These are phyloP conservation scores for Myxozyma geophila DNA, from an alignment of 805 yeast species.

Conservation along the genomic window DNA sequence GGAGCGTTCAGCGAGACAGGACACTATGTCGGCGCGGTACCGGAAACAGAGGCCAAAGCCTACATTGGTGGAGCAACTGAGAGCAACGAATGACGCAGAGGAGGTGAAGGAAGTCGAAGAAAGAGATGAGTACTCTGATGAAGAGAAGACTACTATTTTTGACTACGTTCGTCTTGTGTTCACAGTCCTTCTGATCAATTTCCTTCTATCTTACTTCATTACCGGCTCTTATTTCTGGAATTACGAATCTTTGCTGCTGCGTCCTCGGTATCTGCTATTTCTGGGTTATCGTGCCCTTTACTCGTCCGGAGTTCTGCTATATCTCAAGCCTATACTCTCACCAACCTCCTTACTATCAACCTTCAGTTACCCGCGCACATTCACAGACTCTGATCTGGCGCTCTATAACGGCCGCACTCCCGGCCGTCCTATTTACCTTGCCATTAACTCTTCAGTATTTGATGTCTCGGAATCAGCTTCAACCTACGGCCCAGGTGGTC, in stretches of 20 bases:
- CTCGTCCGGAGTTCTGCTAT: constrained; percentile 1
- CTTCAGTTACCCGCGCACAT: constrained; percentile 41
- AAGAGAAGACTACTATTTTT: neutral
- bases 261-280: constrained; percentile 50
- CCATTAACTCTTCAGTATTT: constrained; percentile 62
- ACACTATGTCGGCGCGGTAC: constrained; percentile 3
- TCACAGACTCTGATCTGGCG: constrained; percentile 55
- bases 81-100: neutral
- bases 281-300: constrained; percentile 16
- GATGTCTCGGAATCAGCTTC: constrained; percentile 60
- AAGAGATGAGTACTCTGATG: neutral
- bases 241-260: constrained; percentile 55
- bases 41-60: constrained; percentile 5
- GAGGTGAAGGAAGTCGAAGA: neutral
- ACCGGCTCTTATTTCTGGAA: constrained; percentile 69
- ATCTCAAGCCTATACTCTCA: neutral
- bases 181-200: constrained; percentile 50
- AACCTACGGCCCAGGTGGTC: constrained; percentile 64
- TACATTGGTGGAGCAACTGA: neutral
- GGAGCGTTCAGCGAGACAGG: neutral
- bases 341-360: constrained; percentile 14
- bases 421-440: constrained; percentile 59
- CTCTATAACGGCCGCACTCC: constrained; percentile 57
- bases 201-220: constrained; percentile 59
- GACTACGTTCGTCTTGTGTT: constrained; percentile 1